A percentile compares a stretch with the other conserved stretches of the same genome.
Conservation (phyloP, 768 basidiomycete species). For the Asterophora parasitica region DNA sequence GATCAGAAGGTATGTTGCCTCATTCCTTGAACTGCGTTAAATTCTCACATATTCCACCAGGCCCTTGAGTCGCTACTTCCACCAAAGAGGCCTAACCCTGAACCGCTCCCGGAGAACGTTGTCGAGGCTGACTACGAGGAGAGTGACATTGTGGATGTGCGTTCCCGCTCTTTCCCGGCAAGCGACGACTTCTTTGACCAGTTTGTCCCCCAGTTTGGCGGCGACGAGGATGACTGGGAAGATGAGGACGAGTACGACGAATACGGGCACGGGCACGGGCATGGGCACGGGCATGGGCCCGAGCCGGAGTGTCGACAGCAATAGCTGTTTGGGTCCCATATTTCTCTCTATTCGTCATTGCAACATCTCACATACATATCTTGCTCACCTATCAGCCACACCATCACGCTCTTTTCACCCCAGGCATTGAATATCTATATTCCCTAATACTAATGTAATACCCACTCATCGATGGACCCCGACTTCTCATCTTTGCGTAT, state of each 20-base stretch:
- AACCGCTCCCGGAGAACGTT: conserved; percentile 66
- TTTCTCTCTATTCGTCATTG: background rate
- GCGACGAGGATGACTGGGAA: conserved; percentile 63
- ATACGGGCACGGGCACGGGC: conserved; percentile 18
- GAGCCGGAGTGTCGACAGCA: conserved; percentile 63
- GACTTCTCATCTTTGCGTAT: too few species aligned
- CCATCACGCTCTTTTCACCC: background rate
- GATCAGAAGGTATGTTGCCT: conserved; percentile 48
- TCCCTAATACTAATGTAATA: conserved; percentile 16
- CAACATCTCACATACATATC: background rate
- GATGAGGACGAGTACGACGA: conserved; percentile 69
- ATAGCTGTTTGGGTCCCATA: conserved; percentile 25
- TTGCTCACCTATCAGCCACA: background rate
- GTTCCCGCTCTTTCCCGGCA: conserved; percentile 73
- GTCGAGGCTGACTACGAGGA: conserved; percentile 71
- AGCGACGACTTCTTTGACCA: conserved; percentile 74
- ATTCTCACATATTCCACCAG: conserved; percentile 30
- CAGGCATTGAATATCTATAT: conserved; percentile 7
- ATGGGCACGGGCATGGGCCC: conserved; percentile 11
- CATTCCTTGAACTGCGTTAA: background rate
- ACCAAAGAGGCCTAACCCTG: conserved; percentile 69
- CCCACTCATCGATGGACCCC: background rate
- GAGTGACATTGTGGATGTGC: conserved; percentile 77
- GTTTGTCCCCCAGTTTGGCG: conserved; percentile 69
- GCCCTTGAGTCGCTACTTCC: conserved; percentile 64